These are phyloP conservation scores for Klebsormidium nitens DNA, from an alignment of 139 green algal species.

Conservation along the genomic window DNA sequence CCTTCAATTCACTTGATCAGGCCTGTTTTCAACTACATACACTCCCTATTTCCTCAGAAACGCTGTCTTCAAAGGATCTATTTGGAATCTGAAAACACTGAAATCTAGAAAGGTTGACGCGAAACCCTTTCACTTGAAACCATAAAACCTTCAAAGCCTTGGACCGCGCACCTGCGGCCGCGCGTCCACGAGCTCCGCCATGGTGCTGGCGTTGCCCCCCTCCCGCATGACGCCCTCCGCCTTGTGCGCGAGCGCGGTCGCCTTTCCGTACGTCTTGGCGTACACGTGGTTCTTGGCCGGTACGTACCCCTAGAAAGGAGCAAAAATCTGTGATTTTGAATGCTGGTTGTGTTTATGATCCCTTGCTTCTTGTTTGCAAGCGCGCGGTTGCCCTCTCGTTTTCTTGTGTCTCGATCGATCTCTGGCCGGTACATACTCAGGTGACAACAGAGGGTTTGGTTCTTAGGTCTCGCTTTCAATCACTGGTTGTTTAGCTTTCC, in stretches of 20 bases:
- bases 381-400: too few species aligned
- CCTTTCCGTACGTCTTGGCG: constrained; percentile 14
- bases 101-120: too few species aligned
- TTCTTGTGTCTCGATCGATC: too few species aligned
- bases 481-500: too few species aligned
- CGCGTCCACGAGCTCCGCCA: constrained; percentile 11
- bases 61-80: too few species aligned
- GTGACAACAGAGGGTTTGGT: too few species aligned
- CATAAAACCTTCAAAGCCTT: background rate
- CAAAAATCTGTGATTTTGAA: constrained; percentile 9
- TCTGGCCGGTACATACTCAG: too few species aligned
- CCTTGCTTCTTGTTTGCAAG: too few species aligned
- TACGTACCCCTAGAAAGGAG: constrained; percentile 22
- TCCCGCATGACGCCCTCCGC: background rate
- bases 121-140: too few species aligned
- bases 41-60: background rate
- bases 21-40: background rate
- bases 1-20: background rate
- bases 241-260: constrained; percentile 1
- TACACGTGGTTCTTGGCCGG: constrained; percentile 26
- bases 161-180: background rate
- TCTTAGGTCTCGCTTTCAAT: too few species aligned
- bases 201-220: background rate
- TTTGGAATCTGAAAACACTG: too few species aligned
- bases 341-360: too few species aligned